Evolutionary conservation across 495 filamentous ascomycete species (phyloP), one percentile per base, ranked within the genome.

Genomic region (Jackrogersella minutella): DNA sequence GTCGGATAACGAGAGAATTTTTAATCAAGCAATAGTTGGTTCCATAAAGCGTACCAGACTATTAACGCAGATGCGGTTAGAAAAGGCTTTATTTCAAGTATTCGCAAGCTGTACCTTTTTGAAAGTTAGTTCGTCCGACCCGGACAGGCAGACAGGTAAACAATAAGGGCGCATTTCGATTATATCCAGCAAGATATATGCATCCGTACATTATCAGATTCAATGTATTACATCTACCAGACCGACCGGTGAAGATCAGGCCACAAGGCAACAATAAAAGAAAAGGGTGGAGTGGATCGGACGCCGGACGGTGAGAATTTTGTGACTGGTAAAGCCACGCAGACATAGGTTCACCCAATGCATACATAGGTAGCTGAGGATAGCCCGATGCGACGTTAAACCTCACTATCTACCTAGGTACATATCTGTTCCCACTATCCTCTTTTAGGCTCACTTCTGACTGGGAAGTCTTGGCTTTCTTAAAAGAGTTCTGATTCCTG

Each of bases 201-300:
- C 16, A 40, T 46, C 11, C 33, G 16, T 54, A 44, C 26, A 52
- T 59, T 58, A 61, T 50, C 44, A 57, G 28, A 57, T 57, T 26
- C 16, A 30, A n/a, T 28, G 9, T 21, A 17, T 30, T 33, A 41
- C 39, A 39, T 56, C 33, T 50, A 40, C 14, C 14, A 66, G 62
- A 66, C 68, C 57, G 57, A 63, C 68, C 68, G 68, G 68, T 70
- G 58, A 70, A 30, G 47, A 55, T 67, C 43, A 69, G 66, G 66
- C 66, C 62, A 53, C 39, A 49, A 62, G 66, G 61, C 51, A 64
- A 41, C 66, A 7, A 52, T 1, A 47, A 16, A 22, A 17, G 33
- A 37, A 30, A 41, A 40, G 56, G 57, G 57, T 24, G 65, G 54
- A 47, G 57, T 34, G 65, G 54, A 56, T 60, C 26, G 34, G 39